Base-by-base conservation (phyloP, 2,329 filamentous ascomycete genomes). In the Penicillium sp. region DNA sequence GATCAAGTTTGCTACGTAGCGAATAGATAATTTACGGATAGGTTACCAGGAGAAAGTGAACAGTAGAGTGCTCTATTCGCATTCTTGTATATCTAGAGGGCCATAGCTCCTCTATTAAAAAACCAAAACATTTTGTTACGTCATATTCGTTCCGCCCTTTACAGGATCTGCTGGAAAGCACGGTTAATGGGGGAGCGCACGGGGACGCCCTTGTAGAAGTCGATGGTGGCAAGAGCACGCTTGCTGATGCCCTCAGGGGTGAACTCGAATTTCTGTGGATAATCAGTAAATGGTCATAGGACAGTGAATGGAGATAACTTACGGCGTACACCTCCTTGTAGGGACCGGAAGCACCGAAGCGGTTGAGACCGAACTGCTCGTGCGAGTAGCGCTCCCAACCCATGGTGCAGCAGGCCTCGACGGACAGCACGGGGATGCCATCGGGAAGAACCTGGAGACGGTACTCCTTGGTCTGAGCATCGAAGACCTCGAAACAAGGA, bases 341-440 rank as follows among this genome's bases (percentile, higher is more conserved):
- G 67, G 93, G 89, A 72, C 93, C 94, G 55, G 91, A 96, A 67
- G 93, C 93, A 87, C 94, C 94, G 79, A 99, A 99, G 76, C 94
- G 87, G 89, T 99, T 99, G 67, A 99, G 87, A 76, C 94, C 94
- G 73, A 99, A 99, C 83, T 99, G 94, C 87, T 99, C 94, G 81
- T 99, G 93, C 59, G 92, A 90, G 82, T 97, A 99, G 79, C 93
- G 90, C 86, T 97, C 92, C 94, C 94, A 99, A 69, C 94, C 94
- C 80, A 97, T 87, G 68, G 94, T 99, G 78, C 85, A 89, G 90
- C 96, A 95, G 76, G 92, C 92, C 84, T 99, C 94, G 68, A 99
- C 90, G 55, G 90, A 95, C 78, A 99, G 78, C 61, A 92, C 86
- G 66, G 94, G 93, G 75, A 97, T 93, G 67, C 92, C 92, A 75